Base-by-base conservation (phyloP, 495 filamentous ascomycete species). In the Tuber melanosporum region DNA sequence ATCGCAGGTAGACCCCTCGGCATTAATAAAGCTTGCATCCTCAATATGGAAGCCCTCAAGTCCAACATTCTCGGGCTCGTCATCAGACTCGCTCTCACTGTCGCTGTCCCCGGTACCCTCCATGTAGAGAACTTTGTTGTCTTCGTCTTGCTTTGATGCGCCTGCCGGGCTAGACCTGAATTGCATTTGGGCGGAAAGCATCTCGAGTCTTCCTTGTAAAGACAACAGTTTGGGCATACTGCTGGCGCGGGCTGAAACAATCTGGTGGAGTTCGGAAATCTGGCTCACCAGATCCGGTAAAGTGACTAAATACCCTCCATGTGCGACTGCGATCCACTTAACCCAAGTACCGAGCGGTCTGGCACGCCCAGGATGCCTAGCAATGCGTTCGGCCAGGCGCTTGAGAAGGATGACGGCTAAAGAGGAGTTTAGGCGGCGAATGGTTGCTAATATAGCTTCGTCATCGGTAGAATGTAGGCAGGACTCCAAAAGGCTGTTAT, bases 321-420 rank as follows among this genome's bases (percentile, higher is more conserved):
- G 95, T 12, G 94, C 91, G 32, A 98, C 89, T n/a, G 97, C 87
- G 1, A 93, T 95, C 93, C 94, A 97, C 85, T 98, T 93, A 70
- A 98, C 91, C 95, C 95, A 99, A 22, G 92, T 89, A 87, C 97
- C 94, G n/a, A 99, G 89, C 78, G 89, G 92, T 44, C 93, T 93
- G 22, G 95, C 94, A 73, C 95, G 90, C 41, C 94, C 95, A 8
- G 95, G 95, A 36, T 93, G 89, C 77, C 92, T 89, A 81, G 97
- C 91, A 84, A 99, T 89, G 78, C 94, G 90, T 82, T 96, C 92
- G 19, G 95, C 93, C 46, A 99, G 89, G 81, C 91, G 92, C 82
- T 92, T 89, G 71, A 98, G 88, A 42, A 99, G 88, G 19, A 85
- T 88, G 20, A 90, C 89, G 9, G 94, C 94, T 52, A 97, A 89